These are phyloP conservation scores for Lanzia echinophila DNA, from an alignment of 2,329 filamentous ascomycete species.

Conservation along the genomic window DNA sequence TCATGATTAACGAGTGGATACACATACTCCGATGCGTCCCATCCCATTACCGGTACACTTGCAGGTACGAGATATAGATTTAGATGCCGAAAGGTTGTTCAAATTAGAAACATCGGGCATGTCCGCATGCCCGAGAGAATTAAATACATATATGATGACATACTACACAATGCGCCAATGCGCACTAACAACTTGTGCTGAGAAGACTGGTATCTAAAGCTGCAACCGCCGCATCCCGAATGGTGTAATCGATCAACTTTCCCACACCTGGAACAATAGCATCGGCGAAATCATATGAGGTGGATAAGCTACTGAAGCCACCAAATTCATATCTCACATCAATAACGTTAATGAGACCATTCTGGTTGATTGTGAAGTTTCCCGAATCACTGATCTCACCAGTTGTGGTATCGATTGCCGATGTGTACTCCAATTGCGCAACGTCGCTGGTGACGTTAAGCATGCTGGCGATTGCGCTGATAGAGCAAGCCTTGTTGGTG, in stretches of 20 bases:
- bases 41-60: no score
- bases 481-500: not conserved
- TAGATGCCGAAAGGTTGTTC: no score
- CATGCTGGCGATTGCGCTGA: slow-evolving; percentile 6
- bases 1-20: no score
- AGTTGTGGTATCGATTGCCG: slow-evolving; percentile 19
- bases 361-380: slow-evolving; percentile 25
- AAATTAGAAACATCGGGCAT: no score
- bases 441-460: slow-evolving; percentile 19
- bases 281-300: slow-evolving; percentile 23
- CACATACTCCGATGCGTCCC: no score
- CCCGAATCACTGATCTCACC: slow-evolving; percentile 23
- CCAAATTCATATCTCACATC: slow-evolving; percentile 24
- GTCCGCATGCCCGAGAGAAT: no score
- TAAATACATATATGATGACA: no score
- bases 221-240: slow-evolving; percentile 21
- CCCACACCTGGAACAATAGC: slow-evolving; percentile 24
- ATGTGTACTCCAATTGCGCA: slow-evolving; percentile 23
- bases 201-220: not conserved
- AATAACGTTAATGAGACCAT: slow-evolving; percentile 25
- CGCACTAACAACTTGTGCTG: not conserved
- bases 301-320: slow-evolving; percentile 21
- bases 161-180: no score
- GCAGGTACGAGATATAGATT: no score
- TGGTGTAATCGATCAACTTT: slow-evolving; percentile 27